Evolutionary conservation across 345 rosid species (phyloP).

Genomic region (Populus ilicifolia): DNA sequence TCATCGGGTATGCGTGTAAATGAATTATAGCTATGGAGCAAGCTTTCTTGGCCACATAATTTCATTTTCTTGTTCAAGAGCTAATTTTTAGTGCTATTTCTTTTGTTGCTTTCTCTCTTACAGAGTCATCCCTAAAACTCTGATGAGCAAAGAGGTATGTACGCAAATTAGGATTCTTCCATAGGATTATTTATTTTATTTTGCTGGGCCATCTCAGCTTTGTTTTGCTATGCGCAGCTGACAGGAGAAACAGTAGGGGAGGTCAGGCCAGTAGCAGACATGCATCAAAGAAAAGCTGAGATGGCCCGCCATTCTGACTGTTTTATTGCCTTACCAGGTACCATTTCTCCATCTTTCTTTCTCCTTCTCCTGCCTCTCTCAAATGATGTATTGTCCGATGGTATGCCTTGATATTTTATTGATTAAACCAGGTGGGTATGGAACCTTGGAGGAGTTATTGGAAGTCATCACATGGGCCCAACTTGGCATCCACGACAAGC

Average conservation of each 20-base stretch:
- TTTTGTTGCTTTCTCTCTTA: not conserved
- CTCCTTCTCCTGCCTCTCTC: not conserved
- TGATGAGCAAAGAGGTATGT: constrained; percentile 85
- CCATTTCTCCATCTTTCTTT: not conserved
- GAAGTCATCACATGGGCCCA: constrained; percentile 53
- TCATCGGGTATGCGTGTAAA: constrained; percentile 43
- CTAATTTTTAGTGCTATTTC: not conserved
- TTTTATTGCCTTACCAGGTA: constrained; percentile 49
- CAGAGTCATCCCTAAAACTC: constrained; percentile 83
- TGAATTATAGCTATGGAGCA: not conserved
- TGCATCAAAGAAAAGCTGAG: constrained; percentile 51
- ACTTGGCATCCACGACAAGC: constrained; percentile 51
- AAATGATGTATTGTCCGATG: not conserved
- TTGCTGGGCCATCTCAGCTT: not conserved
- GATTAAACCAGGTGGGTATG: constrained; percentile 38
- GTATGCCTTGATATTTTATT: not conserved
- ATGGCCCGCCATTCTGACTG: constrained; percentile 54
- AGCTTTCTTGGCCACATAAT: not conserved
- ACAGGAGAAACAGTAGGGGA: constrained; percentile 64
- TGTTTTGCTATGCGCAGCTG: constrained; percentile 28
- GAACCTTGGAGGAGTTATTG: constrained; percentile 44
- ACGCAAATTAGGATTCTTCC: not conserved
- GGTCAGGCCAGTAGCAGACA: constrained; percentile 43
- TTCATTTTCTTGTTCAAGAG: not conserved
- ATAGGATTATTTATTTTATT: too few relatives aligned